Evolutionary conservation across 1,284 basidiomycete genomes (phyloP).

Genomic region (Apiotrichum mycotoxinovorans): DNA sequence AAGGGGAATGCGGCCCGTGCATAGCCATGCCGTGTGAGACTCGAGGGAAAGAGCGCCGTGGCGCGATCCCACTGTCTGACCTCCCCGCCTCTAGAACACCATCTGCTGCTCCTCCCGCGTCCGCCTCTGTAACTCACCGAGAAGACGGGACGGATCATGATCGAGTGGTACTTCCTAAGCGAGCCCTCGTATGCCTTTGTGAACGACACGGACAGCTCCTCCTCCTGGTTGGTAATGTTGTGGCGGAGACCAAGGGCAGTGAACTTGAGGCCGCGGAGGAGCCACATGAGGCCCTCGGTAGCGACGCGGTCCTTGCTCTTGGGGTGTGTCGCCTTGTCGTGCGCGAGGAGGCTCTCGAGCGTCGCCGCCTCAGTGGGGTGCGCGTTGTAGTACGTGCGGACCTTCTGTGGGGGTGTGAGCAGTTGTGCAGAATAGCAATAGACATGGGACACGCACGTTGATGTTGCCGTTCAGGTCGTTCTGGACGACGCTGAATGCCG

Average conservation of each 20-base stretch:
- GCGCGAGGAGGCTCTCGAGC: conserved; percentile 76
- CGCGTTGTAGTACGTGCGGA: conserved; percentile 71
- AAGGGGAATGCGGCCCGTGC: not conserved
- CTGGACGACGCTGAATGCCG: conserved; percentile 82
- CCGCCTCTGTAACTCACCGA: conserved; percentile 57
- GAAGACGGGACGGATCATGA: conserved; percentile 82
- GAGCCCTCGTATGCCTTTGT: conserved; percentile 76
- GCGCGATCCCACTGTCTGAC: no score
- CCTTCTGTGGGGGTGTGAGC: conserved; percentile 63
- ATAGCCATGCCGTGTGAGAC: no score
- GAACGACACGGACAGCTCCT: conserved; percentile 76
- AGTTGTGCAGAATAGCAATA: not conserved
- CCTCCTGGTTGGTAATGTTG: conserved; percentile 63
- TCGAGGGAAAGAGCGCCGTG: no score
- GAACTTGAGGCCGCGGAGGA: conserved; percentile 84
- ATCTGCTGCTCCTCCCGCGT: not conserved
- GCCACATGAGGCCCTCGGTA: conserved; percentile 90
- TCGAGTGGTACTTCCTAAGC: conserved; percentile 81
- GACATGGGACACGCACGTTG: conserved; percentile 56
- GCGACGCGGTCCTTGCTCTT: conserved; percentile 71
- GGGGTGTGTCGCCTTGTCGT: conserved; percentile 63
- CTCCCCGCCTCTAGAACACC: not conserved
- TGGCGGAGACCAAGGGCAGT: conserved; percentile 78
- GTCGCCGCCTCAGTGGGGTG: conserved; percentile 66
- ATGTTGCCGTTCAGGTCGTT: conserved; percentile 91